Evolutionary conservation across 2,329 filamentous ascomycete species (phyloP).

Genomic region (Penicillium sp.): DNA sequence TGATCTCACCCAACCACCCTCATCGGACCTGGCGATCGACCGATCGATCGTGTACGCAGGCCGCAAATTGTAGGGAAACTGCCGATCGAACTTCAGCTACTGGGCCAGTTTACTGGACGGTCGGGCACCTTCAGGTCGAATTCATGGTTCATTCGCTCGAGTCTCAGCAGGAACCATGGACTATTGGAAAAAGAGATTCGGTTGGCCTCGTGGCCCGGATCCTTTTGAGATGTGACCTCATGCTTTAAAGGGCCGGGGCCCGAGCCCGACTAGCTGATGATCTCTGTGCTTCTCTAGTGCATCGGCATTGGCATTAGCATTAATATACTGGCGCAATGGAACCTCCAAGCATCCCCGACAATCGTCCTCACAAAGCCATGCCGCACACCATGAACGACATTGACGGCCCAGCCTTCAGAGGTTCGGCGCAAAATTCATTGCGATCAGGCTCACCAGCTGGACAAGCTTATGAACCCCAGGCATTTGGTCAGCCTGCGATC

Average conservation of each 20-base stretch:
- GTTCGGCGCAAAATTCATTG: not conserved
- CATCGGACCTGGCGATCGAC: slow-evolving; percentile 15
- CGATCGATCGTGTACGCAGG: slow-evolving; percentile 19
- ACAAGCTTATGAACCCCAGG: not conserved
- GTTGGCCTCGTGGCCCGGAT: not conserved
- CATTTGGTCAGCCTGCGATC: slow-evolving; percentile 5
- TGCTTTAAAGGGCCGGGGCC: not conserved
- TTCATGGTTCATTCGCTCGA: slow-evolving; percentile 13
- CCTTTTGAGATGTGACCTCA: not conserved
- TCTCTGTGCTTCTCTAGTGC: not conserved
- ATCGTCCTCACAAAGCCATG: slow-evolving; percentile 16
- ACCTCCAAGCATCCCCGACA: slow-evolving; percentile 18
- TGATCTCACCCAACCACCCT: slow-evolving; percentile 10
- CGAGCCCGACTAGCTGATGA: not conserved
- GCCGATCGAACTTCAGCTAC: slow-evolving; percentile 9
- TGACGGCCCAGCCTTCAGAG: not conserved
- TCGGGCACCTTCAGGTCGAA: not conserved
- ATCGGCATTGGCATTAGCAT: not conserved
- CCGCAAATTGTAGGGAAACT: slow-evolving; percentile 1
- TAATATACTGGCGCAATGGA: slow-evolving; percentile 13
- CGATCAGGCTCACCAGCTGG: not conserved
- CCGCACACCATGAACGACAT: slow-evolving; percentile 12
- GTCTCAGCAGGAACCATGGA: not conserved
- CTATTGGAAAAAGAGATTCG: not conserved
- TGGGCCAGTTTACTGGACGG: not conserved